Conservation (phyloP, 2,329 filamentous ascomycete genomes). For the Didymella pinodella region DNA sequence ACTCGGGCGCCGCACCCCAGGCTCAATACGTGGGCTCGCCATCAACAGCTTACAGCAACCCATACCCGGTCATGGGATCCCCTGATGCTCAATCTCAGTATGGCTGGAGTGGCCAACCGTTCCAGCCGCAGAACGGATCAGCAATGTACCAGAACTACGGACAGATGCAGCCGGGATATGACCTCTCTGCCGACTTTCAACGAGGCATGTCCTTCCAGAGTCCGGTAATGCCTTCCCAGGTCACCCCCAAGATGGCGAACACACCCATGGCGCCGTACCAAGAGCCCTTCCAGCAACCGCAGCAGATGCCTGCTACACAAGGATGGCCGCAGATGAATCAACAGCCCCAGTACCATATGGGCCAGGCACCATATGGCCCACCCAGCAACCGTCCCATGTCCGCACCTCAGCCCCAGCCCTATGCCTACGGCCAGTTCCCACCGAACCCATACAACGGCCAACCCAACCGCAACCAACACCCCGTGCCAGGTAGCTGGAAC, state of each 20-base stretch:
- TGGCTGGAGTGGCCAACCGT: slow-evolving; percentile 46
- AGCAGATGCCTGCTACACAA: slow-evolving; percentile 40
- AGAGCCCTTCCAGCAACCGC: slow-evolving; percentile 44
- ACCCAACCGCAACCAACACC: slow-evolving; percentile 79
- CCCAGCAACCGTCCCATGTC: slow-evolving; percentile 47
- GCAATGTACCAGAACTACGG: slow-evolving; percentile 42
- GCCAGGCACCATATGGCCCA: slow-evolving; percentile 37
- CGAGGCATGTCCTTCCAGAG: slow-evolving; percentile 57
- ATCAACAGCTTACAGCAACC: slow-evolving; percentile 41
- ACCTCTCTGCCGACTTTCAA: slow-evolving; percentile 57
- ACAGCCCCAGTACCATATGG: slow-evolving; percentile 39
- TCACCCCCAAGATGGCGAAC: slow-evolving; percentile 51
- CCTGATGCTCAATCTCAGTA: slow-evolving; percentile 50
- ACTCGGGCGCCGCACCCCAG: slow-evolving; percentile 38
- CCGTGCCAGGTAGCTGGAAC: slow-evolving; percentile 83
- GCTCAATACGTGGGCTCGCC: slow-evolving; percentile 44
- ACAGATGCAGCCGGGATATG: slow-evolving; percentile 50
- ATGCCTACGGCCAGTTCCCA: slow-evolving; percentile 81
- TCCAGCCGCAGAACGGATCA: slow-evolving; percentile 35
- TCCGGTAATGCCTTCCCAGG: slow-evolving; percentile 43
- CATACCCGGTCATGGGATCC: slow-evolving; percentile 47
- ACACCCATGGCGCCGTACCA: slow-evolving; percentile 46
- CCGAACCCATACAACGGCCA: slow-evolving; percentile 64
- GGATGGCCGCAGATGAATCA: slow-evolving; percentile 46
- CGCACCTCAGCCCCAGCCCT: slow-evolving; percentile 55